Evolutionary conservation across 805 yeast species (phyloP), one percentile per base, ranked within the genome.

Genomic region (Monosporozyma solicola): DNA sequence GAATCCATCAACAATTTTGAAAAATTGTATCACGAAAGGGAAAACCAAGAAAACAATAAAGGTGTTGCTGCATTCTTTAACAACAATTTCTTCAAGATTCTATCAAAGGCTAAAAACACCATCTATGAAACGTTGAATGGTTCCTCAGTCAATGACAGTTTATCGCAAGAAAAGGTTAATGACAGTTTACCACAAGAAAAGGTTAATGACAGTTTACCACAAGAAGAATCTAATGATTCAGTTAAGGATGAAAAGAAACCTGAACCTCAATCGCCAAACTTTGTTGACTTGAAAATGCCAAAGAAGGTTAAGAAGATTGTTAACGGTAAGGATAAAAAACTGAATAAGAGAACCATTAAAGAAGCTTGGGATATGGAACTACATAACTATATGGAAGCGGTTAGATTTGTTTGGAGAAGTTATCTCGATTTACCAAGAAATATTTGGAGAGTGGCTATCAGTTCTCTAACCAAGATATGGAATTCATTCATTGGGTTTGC

Each of bases 1-100:
- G 79, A 76, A 53, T 80, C 95, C 29, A 83, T 91, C 50, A 80
- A 80, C 56, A 78, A 80, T 59, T 94, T 94, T 70, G 84, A 82
- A 64, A 61, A 62, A 32, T 61, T 84, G 70, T 83, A 82, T 57
- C 60, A 63, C 62, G 69, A 70, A 39, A 68, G 64, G 52, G 47
- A 62, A 35, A 56, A 61, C 20, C 27, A 35, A 33, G 43, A 35
- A 47, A 58, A 59, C 39, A 58, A 60, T 22, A 57, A 58, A 35
- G 61, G 46, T 4, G 47, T 50, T 8, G 54, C 52, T 13, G 55
- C 62, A 9, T 62, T 64, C 25, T 65, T 67, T 60, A 62, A 61
- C 47, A 63, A 67, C 51, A 68, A 67, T 53, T 65, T 68, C 52
- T 66, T 69, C 56, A 68, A 59, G 51, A 48, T 67, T 27, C 33